Evolutionary conservation across 1,139 yeast genomes (phyloP).

Genomic region (Chernovozyma sophiae-reginae): DNA sequence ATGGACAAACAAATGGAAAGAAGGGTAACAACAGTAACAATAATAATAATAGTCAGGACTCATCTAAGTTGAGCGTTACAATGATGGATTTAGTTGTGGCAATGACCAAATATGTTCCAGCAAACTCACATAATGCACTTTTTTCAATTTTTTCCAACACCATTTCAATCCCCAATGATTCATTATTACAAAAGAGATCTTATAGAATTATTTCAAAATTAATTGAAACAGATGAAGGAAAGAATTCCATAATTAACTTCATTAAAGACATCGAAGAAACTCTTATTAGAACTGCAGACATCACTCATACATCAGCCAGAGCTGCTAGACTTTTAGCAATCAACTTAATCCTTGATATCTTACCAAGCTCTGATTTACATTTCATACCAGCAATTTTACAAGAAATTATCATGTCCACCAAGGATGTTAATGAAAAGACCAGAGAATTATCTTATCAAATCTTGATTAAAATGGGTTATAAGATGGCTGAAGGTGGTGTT

Average conservation of each 20-base stretch:
- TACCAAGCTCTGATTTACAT: constrained; percentile 61
- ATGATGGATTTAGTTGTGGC: constrained; percentile 89
- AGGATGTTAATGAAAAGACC: constrained; percentile 88
- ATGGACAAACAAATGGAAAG: constrained; percentile 11
- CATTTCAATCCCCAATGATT: constrained; percentile 49
- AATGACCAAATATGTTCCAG: constrained; percentile 80
- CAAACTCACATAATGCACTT: constrained; percentile 64
- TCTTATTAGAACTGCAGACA: constrained; percentile 53
- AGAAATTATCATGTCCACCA: constrained; percentile 88
- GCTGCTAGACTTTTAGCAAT: constrained; percentile 76
- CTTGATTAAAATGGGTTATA: constrained; percentile 76
- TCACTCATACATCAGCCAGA: constrained; percentile 71
- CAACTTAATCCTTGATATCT: constrained; percentile 50
- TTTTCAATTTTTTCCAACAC: constrained; percentile 74
- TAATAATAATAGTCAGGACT: too few relatives aligned
- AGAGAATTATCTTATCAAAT: constrained; percentile 77
- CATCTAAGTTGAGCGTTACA: constrained; percentile 62
- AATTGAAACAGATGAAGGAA: constrained; percentile 66
- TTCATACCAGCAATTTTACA: constrained; percentile 81
- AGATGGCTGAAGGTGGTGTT: constrained; percentile 68
- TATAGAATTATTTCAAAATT: constrained; percentile 75
- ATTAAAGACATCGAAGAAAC: constrained; percentile 58
- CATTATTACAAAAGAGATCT: constrained; percentile 82
- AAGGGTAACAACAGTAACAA: constrained; percentile 16
- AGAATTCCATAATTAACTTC: constrained; percentile 45